Evolutionary conservation across 2,329 filamentous ascomycete species (phyloP), one percentile per base, ranked within the genome.

Genomic region (Ceratocystis smalleyi): DNA sequence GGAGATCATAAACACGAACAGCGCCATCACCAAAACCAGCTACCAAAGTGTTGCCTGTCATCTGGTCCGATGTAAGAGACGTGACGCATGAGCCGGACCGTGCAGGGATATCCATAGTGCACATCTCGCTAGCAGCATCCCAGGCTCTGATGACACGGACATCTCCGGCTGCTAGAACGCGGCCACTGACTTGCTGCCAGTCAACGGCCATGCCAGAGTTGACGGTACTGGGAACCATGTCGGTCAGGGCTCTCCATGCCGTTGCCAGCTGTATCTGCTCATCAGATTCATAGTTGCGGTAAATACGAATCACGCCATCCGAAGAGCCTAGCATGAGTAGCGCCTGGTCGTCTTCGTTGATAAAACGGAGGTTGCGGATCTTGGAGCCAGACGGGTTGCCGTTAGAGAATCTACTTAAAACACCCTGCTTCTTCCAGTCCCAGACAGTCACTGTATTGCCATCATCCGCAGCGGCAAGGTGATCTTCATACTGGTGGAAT

Each of bases 131-230:
- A 6, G 89, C 90, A 17, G 92, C 92, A 71, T 95, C 94, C 94
- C 94, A 99, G 43, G 97, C 89, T 43, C 91, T 83, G 69, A 99
- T 96, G 43, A 96, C 89, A 65, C 94, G 89, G 63, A 96, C 90
- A 72, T 99, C 94, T 55, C 94, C 94, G 10, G 94, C 94, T 40
- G 97, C 94, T n/a, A 99, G 81, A 6, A 95, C 86, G 67, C 90
- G 89, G 6, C 94, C 94, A 69, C 90, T 89, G n/a, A 95, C 91
- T 75, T 99, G 94, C 73, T 97, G 92, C 94, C 94, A 99, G 73
- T 99, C 92, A 72, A 97, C 95, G 30, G 97, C 92, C 75, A 99
- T 87, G 24, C 94, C 94, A 1, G 91, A 91, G 73, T 96, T 95
- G 71, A 91, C 87, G 70, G 92, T 96, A 73, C 89, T 95, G 3